Evolutionary conservation across 306 rosid species (phyloP).

Genomic region (Vigna radiata): DNA sequence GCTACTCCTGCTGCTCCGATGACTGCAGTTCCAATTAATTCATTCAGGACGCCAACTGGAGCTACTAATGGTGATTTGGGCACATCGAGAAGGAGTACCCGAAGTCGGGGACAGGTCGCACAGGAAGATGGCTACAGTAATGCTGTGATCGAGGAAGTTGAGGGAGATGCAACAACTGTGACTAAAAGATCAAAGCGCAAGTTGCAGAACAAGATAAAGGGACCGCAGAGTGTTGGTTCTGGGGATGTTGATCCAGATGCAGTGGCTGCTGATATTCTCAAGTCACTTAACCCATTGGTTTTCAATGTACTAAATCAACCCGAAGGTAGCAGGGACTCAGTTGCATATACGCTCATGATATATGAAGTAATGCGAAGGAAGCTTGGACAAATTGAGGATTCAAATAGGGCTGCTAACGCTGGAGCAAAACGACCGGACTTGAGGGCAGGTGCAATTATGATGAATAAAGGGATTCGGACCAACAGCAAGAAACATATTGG

Average conservation of each 20-base stretch:
- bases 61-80: conserved; percentile 53
- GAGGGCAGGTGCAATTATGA: conserved; percentile 68
- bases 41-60: conserved; percentile 69
- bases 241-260: conserved; percentile 60
- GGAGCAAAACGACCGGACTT: conserved; percentile 86
- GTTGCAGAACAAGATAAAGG: conserved; percentile 52
- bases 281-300: conserved; percentile 51
- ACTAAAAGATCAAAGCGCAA: conserved; percentile 50
- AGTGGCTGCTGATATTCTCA: conserved; percentile 56
- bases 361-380: conserved; percentile 75
- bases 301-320: conserved; percentile 56
- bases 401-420: conserved; percentile 47
- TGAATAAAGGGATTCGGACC: conserved; percentile 82
- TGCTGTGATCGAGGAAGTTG: conserved; percentile 42
- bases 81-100: conserved; percentile 46
- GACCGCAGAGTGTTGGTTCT: conserved; percentile 33
- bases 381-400: conserved; percentile 74
- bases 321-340: conserved; percentile 63
- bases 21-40: conserved; percentile 75
- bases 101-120: conserved; percentile 27
- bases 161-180: conserved; percentile 53
- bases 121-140: conserved; percentile 58
- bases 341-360: conserved; percentile 55
- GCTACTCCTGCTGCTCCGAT: conserved; percentile 42
- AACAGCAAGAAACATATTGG: conserved; percentile 74